Evolutionary conservation across 106 monocot species (phyloP), one percentile per base, ranked within the genome.

Genomic region (Acanthochlamys bracteata): DNA sequence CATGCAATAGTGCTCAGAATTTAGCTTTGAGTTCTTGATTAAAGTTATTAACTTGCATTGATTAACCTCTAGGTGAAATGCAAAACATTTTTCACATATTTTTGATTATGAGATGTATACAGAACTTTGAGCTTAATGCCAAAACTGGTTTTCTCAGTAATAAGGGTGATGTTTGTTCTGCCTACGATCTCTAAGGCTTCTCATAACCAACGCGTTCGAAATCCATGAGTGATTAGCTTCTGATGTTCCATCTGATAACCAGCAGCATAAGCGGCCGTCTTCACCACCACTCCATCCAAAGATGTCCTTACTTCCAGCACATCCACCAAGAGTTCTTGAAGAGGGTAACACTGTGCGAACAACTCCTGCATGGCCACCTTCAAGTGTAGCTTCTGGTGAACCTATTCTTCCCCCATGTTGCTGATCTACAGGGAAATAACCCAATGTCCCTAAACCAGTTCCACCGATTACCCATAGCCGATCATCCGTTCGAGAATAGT

Each of bases 231-330:
- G 66, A 45, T 83, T 88, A 9, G 64, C 65, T 47, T 76, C 84
- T 11, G 53, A 25, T 23, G 76, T 69, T 42, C 78, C 82, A 41
- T 78, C 87, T 0, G 88, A 84, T 27, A 74, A 63, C 96, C 96
- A 98, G 49, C 96, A 98, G 65, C 91, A 91, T 13, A 98, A 57
- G 10, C 88, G 79, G 7, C 91, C 96, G 67, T 98, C 96, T 73
- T 98, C 96, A 54, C 91, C 96, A 4, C 96, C 96, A 3, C 78
- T 88, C 96, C 96, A 98, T 56, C 82, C 85, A 66, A 91, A 88
- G 17, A 98, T 64, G 20, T 83, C 81, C 26, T 72, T 84, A 4
- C 17, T 73, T 22, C 47, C 43, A 0, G 42, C 63, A 53, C 72
- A 40, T 39, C 64, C 67, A 25, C 82, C 66, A 56, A 75, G 67